Evolutionary conservation across 129 eudicot species (phyloP).

Genomic region (Solidago caesia): DNA sequence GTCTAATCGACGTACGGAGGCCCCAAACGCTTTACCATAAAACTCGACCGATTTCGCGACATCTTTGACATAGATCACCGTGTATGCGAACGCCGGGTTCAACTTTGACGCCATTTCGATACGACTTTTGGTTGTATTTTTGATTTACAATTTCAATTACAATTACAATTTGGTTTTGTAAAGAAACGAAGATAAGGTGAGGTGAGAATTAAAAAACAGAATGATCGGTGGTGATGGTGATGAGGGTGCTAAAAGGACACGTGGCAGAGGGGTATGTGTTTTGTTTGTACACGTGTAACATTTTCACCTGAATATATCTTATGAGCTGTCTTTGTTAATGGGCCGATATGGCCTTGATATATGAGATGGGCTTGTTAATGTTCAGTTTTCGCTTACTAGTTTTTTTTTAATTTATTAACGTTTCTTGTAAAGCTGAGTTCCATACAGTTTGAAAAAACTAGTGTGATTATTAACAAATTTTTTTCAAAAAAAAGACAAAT

Average conservation of each 20-base stretch:
- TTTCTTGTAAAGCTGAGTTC: no score
- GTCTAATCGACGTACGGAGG: constrained; percentile 68
- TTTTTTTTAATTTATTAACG: no score
- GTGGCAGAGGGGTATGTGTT: not conserved
- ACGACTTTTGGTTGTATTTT: not conserved
- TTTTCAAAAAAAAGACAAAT: no score
- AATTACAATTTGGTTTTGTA: not conserved
- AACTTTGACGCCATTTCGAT: constrained; percentile 46
- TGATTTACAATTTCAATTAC: not conserved
- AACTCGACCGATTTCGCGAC: constrained; percentile 85
- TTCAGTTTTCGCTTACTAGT: no score
- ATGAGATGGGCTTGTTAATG: no score
- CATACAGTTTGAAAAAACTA: no score
- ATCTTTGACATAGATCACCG: constrained; percentile 79
- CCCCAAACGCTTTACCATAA: constrained; percentile 84
- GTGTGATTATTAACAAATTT: no score
- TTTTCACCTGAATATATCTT: not conserved
- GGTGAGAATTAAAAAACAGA: not conserved
- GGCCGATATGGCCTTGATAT: not conserved
- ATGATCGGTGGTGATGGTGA: constrained; percentile 20
- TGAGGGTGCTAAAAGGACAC: not conserved
- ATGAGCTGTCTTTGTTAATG: not conserved
- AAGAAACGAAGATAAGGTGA: not conserved
- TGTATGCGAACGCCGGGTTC: constrained; percentile 69
- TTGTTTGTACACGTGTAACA: not conserved